These are phyloP conservation scores for Macadamia integrifolia DNA, from an alignment of 164 flowering plant genomes.

Conservation along the genomic window DNA sequence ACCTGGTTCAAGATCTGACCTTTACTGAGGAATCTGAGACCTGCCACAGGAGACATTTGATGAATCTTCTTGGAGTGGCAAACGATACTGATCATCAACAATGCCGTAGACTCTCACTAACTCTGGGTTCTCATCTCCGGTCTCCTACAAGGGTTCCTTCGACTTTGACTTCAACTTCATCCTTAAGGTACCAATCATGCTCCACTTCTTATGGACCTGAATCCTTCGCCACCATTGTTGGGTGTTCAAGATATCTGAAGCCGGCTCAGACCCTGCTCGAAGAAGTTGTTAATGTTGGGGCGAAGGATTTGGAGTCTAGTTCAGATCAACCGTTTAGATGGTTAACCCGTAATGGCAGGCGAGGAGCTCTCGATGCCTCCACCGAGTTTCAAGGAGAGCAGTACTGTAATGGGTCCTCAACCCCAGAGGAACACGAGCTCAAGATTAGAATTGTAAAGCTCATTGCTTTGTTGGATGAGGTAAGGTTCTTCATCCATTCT, in stretches of 20 bases:
- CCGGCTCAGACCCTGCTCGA: slow-evolving; percentile 62
- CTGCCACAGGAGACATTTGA: slow-evolving; percentile 38
- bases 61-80: slow-evolving; percentile 54
- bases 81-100: slow-evolving; percentile 44
- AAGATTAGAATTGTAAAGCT: slow-evolving; percentile 51
- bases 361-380: slow-evolving; percentile 29
- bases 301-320: slow-evolving; percentile 31
- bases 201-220: slow-evolving; percentile 31
- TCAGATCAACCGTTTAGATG: slow-evolving; percentile 31
- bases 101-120: slow-evolving; percentile 63
- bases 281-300: slow-evolving; percentile 50
- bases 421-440: slow-evolving; percentile 41
- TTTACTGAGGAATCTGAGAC: slow-evolving; percentile 27
- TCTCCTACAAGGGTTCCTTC: slow-evolving; percentile 34
- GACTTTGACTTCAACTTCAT: slow-evolving; percentile 31
- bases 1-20: slow-evolving; percentile 30
- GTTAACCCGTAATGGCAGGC: slow-evolving; percentile 22
- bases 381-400: slow-evolving; percentile 49
- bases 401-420: slow-evolving; percentile 24
- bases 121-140: slow-evolving; percentile 55
- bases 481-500: slow-evolving; percentile 5
- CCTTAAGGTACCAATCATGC: slow-evolving; percentile 22
- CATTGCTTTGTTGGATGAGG: slow-evolving; percentile 64
- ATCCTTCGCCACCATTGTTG: slow-evolving; percentile 22
- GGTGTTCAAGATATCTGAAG: slow-evolving; percentile 51